Evolutionary conservation across 306 rosid genomes (phyloP).

Genomic region (Trichosanthes truncata): DNA sequence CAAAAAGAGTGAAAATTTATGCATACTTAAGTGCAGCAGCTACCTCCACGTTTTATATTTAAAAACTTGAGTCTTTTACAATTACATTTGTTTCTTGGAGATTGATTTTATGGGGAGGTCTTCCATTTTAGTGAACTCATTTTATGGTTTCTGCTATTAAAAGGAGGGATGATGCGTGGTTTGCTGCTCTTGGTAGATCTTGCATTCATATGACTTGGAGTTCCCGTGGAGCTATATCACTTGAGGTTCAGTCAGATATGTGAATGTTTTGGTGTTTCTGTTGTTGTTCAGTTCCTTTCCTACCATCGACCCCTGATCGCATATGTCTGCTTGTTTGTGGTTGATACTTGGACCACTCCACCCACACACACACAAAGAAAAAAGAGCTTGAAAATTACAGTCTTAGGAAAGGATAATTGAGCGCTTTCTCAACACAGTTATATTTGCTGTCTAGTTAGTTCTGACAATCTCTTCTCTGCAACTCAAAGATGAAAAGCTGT

Average conservation of each 20-base stretch:
- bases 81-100: neutral
- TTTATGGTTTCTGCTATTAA: constrained; percentile 13
- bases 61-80: neutral
- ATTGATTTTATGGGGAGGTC: neutral
- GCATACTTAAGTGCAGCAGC: neutral
- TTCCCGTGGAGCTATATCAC: constrained; percentile 78
- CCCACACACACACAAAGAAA: neutral
- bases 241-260: constrained; percentile 40
- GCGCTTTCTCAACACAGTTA: neutral
- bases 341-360: neutral
- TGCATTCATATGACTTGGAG: constrained; percentile 93
- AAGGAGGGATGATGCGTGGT: constrained; percentile 95
- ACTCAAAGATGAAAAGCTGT: neutral
- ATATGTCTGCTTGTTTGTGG: neutral
- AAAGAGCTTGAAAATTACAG: neutral
- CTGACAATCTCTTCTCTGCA: neutral
- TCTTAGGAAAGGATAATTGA: neutral
- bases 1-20: neutral
- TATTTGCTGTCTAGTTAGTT: neutral
- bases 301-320: neutral
- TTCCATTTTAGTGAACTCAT: neutral
- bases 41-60: neutral
- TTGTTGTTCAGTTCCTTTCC: neutral
- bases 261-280: constrained; percentile 4
- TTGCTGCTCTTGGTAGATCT: constrained; percentile 74